These are phyloP conservation scores for Kingdonia uniflora DNA, from an alignment of 164 flowering plant species.

Conservation along the genomic window DNA sequence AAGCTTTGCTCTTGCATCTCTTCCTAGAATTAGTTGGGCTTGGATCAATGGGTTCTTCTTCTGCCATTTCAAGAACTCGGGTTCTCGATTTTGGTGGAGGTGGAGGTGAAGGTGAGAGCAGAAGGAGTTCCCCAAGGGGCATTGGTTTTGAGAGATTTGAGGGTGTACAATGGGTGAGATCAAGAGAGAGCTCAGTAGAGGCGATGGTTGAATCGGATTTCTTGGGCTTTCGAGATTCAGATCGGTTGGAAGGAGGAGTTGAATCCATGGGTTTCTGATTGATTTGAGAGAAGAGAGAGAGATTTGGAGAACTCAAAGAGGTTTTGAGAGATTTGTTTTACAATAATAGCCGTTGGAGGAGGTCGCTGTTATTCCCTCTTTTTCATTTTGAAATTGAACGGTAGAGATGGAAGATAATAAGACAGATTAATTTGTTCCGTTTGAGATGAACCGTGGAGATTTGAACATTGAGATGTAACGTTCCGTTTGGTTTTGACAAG, in stretches of 20 bases:
- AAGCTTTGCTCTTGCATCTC: constrained; percentile 34
- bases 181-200: too few relatives aligned
- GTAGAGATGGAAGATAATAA: too few relatives aligned
- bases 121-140: constrained; percentile 46
- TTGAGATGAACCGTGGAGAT: constrained; percentile 1
- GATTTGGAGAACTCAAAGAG: too few relatives aligned
- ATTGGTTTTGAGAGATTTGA: neutral
- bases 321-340: neutral
- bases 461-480: neutral
- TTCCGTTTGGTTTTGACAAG: too few relatives aligned
- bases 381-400: too few relatives aligned
- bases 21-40: constrained; percentile 27
- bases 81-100: constrained; percentile 35
- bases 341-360: constrained; percentile 6
- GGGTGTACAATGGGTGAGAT: constrained; percentile 6
- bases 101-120: constrained; percentile 64
- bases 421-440: too few relatives aligned
- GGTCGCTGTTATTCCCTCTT: too few relatives aligned
- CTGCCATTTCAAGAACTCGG: constrained; percentile 38
- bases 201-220: constrained; percentile 60
- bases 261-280: constrained; percentile 46
- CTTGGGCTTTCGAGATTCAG: constrained; percentile 24
- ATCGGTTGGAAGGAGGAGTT: constrained; percentile 37
- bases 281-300: constrained; percentile 4
- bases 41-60: constrained; percentile 34